These are phyloP conservation scores for Ascosphaera apis DNA, from an alignment of 2,329 filamentous ascomycete genomes.

Conservation along the genomic window DNA sequence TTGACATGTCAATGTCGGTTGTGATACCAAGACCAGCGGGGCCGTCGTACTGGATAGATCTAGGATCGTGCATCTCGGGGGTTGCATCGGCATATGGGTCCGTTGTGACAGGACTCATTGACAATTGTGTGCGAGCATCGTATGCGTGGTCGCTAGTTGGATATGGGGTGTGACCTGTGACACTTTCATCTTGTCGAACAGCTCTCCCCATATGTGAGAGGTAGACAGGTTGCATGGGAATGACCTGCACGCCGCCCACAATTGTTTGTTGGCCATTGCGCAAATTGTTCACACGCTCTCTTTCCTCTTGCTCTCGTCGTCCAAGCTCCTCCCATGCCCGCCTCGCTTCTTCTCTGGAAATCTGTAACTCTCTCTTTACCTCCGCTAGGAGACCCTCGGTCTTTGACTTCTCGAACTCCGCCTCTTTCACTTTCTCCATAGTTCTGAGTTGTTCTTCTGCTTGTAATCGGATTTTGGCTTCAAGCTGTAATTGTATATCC, in stretches of 20 bases:
- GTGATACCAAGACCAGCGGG: constrained; percentile 1
- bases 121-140: neutral
- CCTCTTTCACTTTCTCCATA: constrained; percentile 39
- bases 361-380: constrained; percentile 78
- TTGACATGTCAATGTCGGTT: neutral
- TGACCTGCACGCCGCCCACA: constrained; percentile 82
- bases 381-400: constrained; percentile 62
- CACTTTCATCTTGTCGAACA: neutral
- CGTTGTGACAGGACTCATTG: neutral
- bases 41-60: neutral
- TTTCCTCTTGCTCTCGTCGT: constrained; percentile 74
- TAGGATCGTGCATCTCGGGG: neutral
- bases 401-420: constrained; percentile 44
- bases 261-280: constrained; percentile 71
- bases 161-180: neutral
- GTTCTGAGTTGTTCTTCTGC: constrained; percentile 45
- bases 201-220: constrained; percentile 29
- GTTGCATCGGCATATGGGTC: neutral
- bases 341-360: constrained; percentile 87
- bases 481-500: constrained; percentile 62
- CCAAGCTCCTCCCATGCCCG: constrained; percentile 95
- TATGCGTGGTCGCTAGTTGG: neutral
- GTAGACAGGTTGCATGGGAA: constrained; percentile 60
- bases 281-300: constrained; percentile 64
- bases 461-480: constrained; percentile 52